Base-by-base conservation (phyloP, 306 rosid species). In the Fragaria ananassa region DNA sequence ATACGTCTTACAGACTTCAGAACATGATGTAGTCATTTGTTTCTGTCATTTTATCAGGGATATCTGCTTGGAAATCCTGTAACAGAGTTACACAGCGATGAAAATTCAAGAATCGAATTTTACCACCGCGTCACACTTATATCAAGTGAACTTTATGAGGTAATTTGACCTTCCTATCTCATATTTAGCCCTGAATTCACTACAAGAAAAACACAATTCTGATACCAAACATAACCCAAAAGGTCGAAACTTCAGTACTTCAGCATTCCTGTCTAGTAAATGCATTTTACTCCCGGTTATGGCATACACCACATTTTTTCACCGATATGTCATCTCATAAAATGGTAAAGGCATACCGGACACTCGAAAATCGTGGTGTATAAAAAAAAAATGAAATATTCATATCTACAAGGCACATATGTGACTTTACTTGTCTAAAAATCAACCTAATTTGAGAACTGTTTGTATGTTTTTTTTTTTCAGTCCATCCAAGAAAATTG, bases 21-120 rank as follows among this genome's bases (percentile, higher is more conserved):
- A 23, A 69, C 37, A 21, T 69, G 31, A 70, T 27, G 2, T 15
- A 45, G 11, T 46, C 7, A 14, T 47, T 70, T 23, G 12, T 65
- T 64, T 64, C 45, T 29, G 8, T 18, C 46, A 41, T 64, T 71
- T 15, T 45, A 79, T 65, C 65, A 78, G 82, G 86, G 83, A 53
- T 82, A 82, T 58, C 23, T 78, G 8, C 78, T 82, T 50, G 85
- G 82, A 41, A 78, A 75, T 45, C 86, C 78, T 2, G 60, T 66
- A 10, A 83, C 86, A 23, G 58, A 70, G 4, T 8, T 19, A 39
- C 62, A 62, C 29, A 69, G 31, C 1, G 83, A 75, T 8, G 35
- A 39, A 6, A 84, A 81, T 71, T 63, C 76, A 19, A 51, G 82
- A 81, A 1, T 81, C 8, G 5, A 64, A 46, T 81, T 58, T 42